Conservation (phyloP, 768 basidiomycete genomes). For the Paxillus involutus region DNA sequence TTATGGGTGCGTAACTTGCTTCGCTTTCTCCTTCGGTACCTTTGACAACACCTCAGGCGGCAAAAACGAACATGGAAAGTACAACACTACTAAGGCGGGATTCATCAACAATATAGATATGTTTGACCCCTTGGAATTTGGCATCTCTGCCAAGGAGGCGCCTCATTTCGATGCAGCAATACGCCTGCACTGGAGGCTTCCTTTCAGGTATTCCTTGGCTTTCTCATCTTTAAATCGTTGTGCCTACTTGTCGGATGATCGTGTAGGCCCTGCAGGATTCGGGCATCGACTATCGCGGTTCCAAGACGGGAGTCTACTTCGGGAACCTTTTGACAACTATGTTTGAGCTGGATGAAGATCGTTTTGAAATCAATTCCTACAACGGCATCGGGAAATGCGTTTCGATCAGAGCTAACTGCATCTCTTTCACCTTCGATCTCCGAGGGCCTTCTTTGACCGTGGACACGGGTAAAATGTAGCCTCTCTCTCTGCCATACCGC, state of each 20-base stretch:
- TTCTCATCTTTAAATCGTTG: background rate
- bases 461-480: slow-evolving; percentile 21
- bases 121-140: slow-evolving; percentile 23
- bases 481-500: too few relatives aligned
- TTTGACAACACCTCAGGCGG: background rate
- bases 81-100: slow-evolving; percentile 9
- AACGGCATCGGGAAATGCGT: slow-evolving; percentile 13
- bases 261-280: slow-evolving; percentile 36
- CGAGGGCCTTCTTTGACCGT: slow-evolving; percentile 43
- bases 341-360: slow-evolving; percentile 11
- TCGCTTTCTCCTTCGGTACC: background rate
- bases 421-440: slow-evolving; percentile 24
- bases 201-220: background rate
- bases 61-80: slow-evolving; percentile 12
- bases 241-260: background rate
- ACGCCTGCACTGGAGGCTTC: slow-evolving; percentile 20
- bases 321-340: slow-evolving; percentile 16
- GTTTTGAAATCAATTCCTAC: slow-evolving; percentile 12
- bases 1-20: slow-evolving; percentile 3
- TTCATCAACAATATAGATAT: slow-evolving; percentile 17
- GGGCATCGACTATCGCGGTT: slow-evolving; percentile 40
- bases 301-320: slow-evolving; percentile 37
- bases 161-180: slow-evolving; percentile 15
- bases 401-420: slow-evolving; percentile 14
- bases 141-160: slow-evolving; percentile 20